phyloP scores from a whole-genome alignment of 371 early-diverging fungal genomes.

The Sporodiniella umbellata region DNA sequence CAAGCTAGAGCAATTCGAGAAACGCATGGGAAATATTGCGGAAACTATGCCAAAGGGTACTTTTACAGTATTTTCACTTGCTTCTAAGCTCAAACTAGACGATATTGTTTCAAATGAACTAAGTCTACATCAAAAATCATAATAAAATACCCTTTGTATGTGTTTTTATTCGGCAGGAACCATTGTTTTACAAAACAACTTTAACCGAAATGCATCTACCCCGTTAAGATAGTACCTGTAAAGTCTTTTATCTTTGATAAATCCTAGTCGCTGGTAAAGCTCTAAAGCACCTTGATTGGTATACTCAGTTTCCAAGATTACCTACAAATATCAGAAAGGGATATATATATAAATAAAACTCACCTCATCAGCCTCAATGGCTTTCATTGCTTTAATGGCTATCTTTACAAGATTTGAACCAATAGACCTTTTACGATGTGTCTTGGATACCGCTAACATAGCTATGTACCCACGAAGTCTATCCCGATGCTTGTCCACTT shows the following conservation, averaged over 20 bases:
- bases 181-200: conserved; percentile 66
- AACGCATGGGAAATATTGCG: conserved; percentile 32
- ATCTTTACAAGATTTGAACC: conserved; percentile 72
- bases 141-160: not conserved
- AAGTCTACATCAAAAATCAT: conserved; percentile 5
- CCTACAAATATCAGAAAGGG: too few species aligned
- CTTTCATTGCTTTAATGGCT: conserved; percentile 75
- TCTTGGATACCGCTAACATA: conserved; percentile 89
- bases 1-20: conserved; percentile 35
- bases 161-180: conserved; percentile 6
- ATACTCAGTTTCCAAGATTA: conserved; percentile 92
- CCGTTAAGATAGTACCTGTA: conserved; percentile 92
- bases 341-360: not conserved
- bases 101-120: conserved; percentile 27
- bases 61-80: conserved; percentile 34
- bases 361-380: conserved; percentile 85
- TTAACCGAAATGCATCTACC: conserved; percentile 87
- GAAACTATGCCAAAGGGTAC: conserved; percentile 28
- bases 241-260: conserved; percentile 89
- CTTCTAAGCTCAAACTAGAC: conserved; percentile 32
- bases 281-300: conserved; percentile 83
- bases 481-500: conserved; percentile 75
- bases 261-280: conserved; percentile 91
- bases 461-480: conserved; percentile 90
- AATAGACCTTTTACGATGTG: conserved; percentile 77